Evolutionary conservation across 495 filamentous ascomycete species (phyloP).

Genomic region (Saxispiralis lemnorum): DNA sequence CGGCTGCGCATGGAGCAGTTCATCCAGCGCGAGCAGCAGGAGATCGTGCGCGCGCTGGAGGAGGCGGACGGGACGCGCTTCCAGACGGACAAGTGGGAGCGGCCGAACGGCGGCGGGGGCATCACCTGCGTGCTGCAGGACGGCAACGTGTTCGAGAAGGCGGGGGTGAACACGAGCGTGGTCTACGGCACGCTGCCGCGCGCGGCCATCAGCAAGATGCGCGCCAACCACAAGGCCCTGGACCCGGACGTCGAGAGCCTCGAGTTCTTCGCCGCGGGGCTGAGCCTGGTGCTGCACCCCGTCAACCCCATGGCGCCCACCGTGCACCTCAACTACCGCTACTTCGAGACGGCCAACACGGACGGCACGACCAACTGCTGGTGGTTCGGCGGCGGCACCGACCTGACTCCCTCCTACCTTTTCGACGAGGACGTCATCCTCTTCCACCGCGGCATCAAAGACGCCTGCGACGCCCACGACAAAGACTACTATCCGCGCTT

Average conservation of each 20-base stretch:
- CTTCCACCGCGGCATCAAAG: slow-evolving; percentile 87
- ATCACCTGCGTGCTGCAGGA: slow-evolving; percentile 89
- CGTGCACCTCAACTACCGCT: slow-evolving; percentile 95
- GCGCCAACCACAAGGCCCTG: slow-evolving; percentile 83
- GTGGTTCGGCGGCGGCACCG: slow-evolving; percentile 96
- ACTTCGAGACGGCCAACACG: slow-evolving; percentile 82
- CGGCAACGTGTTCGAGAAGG: slow-evolving; percentile 95
- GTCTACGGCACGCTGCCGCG: slow-evolving; percentile 87
- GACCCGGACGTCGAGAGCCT: slow-evolving; percentile 58
- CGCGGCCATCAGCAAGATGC: slow-evolving; percentile 81
- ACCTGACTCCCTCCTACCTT: slow-evolving; percentile 83
- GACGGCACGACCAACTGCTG: slow-evolving; percentile 61
- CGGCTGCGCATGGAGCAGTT: slow-evolving; percentile 92
- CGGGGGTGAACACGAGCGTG: slow-evolving; percentile 82
- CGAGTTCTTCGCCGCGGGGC: slow-evolving; percentile 84
- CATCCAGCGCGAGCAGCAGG: slow-evolving; percentile 76
- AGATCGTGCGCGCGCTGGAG: slow-evolving; percentile 67
- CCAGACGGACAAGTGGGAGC: slow-evolving; percentile 66
- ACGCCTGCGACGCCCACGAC: slow-evolving; percentile 85
- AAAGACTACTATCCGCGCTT: slow-evolving; percentile 83
- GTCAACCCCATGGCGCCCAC: slow-evolving; percentile 92
- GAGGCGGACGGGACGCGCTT: slow-evolving; percentile 67
- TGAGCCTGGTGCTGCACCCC: slow-evolving; percentile 85
- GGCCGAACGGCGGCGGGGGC: slow-evolving; percentile 68
- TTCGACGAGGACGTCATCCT: slow-evolving; percentile 94